Evolutionary conservation across 352 stramenopile genomes (phyloP), one percentile per base, ranked within the genome.

Genomic region (Phytopythium aichiense): DNA sequence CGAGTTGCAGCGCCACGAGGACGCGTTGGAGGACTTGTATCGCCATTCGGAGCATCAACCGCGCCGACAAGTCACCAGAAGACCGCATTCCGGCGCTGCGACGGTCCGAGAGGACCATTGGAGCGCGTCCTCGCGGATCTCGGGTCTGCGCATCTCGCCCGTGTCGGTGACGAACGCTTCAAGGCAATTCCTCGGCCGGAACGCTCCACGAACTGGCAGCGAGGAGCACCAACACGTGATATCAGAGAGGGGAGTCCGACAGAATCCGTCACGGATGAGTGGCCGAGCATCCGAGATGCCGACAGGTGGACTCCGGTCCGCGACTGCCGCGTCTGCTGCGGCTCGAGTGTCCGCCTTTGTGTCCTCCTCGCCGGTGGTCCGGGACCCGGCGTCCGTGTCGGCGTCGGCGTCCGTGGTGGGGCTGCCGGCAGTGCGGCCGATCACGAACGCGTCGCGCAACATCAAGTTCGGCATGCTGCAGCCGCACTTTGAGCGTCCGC

Each of bases 381-480:
- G 43, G n/a, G 16, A 20, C 1, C 7, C 20, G 18, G 9, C 37
- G 3, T 16, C 37, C 7, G 30, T 16, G 33, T 35, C 50, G 4
- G 15, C 25, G 1, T 22, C 49, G 6, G 22, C n/a, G n/a, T 20
- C 48, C 4, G 42, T 28, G 6, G 22, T 43, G 20, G 53, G 52
- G 46, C 60, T 63, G 1, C 55, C 59, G 58, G 46, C 49, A 11
- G 42, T 31, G 31, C 72, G 73, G 22, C 70, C 69, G 35, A 76
- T 84, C 56, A 61, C 67, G 11, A 86, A 86, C 46, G 74, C 76
- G 4, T 79, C 76, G 20, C 66, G 60, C 20, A 76, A 81, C 49
- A 81, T 88, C 58, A 86, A 53, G 40, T 84, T 88, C 12, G 61
- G 33, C 6, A 86, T 86, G 76, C 61, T 88, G 40, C 76, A 81